Conservation (phyloP, 176 grass and related monocot genomes). For the Rhipidocladum racemiflorum region DNA sequence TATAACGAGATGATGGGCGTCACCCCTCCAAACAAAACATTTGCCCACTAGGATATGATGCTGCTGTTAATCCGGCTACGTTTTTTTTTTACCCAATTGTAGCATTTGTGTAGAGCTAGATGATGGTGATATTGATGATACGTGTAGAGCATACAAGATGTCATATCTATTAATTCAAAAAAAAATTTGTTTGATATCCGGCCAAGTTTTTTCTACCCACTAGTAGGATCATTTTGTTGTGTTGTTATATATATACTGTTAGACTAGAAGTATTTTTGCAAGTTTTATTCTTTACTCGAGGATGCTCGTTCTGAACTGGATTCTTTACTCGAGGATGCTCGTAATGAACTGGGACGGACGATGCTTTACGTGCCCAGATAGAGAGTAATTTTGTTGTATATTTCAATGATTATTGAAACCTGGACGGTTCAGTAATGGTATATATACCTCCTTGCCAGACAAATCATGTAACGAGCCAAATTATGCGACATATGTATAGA, state of each 20-base stretch:
- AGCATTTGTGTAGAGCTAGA: conserved; percentile 36
- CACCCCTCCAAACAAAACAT: conserved; percentile 52
- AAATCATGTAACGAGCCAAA: neutral
- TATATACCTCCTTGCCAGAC: neutral
- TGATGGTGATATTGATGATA: conserved; percentile 32
- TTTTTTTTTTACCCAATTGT: conserved; percentile 16
- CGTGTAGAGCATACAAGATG: conserved; percentile 36
- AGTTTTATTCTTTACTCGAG: neutral
- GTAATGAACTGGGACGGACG: neutral
- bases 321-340: too few species aligned
- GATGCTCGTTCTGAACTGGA: too few species aligned
- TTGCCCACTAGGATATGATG: conserved; percentile 34
- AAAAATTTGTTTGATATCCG: neutral
- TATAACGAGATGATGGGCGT: conserved; percentile 60
- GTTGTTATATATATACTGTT: neutral
- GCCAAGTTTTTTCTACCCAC: too few species aligned
- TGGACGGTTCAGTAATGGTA: neutral
- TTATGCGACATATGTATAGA: neutral
- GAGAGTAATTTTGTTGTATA: neutral
- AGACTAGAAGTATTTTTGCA: neutral
- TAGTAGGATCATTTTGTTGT: neutral
- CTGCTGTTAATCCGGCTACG: conserved; percentile 12
- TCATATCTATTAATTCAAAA: conserved; percentile 26
- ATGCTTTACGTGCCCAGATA: neutral
- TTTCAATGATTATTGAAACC: neutral